Evolutionary conservation across 768 basidiomycete genomes (phyloP), one percentile per base, ranked within the genome.

Genomic region (Tylopilus sp.): DNA sequence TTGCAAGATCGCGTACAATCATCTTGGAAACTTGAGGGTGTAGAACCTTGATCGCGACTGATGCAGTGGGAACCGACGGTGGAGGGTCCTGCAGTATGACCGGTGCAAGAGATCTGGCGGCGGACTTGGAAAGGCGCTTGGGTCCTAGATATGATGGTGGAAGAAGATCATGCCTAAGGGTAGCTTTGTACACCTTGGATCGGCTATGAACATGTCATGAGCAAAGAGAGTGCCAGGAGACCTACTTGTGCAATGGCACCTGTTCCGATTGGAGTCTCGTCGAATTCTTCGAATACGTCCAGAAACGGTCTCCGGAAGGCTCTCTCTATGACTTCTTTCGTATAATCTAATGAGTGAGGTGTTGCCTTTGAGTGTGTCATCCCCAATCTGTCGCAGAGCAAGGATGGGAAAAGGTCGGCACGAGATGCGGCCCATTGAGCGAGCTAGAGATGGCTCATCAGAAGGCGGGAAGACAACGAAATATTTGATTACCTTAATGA

Each of bases 401-500:
- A 68, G 20, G 84, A 75, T 3, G 97, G 92, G 71, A 99, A 98
- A 3, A 99, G 75, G 69, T 99, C 97, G 36, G 86, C 88, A 31
- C 97, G 82, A 15, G 95, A 94, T 13, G 88, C 97, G 7, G 97
- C 97, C 97, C 97, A 99, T 79, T 99, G 97, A 5, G 93, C 89
- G 49, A 99, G 79, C 93, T 95, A 66, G 20, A 48, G 17, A 38
- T 28, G 25, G 23, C 53, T 41, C 12, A 46, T 47, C 15, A 58
- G 40, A 63, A 47, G 41, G 42, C 13, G 54, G 30, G 40, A 12
- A 55, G 35, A 26, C 39, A 21, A 36, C 48, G n/a, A 26, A 28
- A 18, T 42, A 39, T 28, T 21, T 36, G 60, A 73, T 49, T 61
- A 89, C 92, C 82, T 99, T 99, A 69, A 91, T 91, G 69, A 98